Percentiles rank a stretch among this genome's conserved stretches.
These are phyloP conservation scores for Pyrenophora teres DNA, from an alignment of 2,329 filamentous ascomycete species.

Conservation along the genomic window DNA sequence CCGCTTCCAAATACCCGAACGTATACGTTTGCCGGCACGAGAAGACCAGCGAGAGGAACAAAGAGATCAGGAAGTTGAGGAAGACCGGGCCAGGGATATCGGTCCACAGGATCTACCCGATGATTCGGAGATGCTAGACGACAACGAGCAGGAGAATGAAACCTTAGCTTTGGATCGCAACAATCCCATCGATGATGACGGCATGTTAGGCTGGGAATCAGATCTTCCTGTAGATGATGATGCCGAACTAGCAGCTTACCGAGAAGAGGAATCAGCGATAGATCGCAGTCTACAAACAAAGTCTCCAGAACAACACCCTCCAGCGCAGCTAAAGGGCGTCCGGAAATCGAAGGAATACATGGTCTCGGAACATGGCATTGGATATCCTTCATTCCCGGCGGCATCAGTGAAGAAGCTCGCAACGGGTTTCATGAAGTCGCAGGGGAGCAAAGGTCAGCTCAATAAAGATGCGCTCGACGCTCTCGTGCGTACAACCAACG, in stretches of 20 bases:
- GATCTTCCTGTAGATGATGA: conserved; percentile 33
- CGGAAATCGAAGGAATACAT: conserved; percentile 57
- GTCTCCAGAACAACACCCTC: conserved; percentile 25
- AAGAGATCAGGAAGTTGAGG: conserved; percentile 15
- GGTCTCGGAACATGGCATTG: conserved; percentile 71
- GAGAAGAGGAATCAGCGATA: conserved; percentile 42
- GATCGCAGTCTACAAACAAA: conserved; percentile 41
- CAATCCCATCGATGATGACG: conserved; percentile 20
- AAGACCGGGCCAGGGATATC: conserved; percentile 7
- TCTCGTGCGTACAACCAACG: conserved; percentile 80
- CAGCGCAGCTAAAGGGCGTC: conserved; percentile 20
- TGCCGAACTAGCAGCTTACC: conserved; percentile 39
- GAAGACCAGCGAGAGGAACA: conserved; percentile 20
- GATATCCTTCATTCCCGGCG: conserved; percentile 74
- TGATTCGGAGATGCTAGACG: conserved; percentile 29
- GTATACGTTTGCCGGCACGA: conserved; percentile 30
- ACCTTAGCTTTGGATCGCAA: conserved; percentile 35
- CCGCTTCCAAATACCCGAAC: conserved; percentile 45
- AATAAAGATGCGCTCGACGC: conserved; percentile 74
- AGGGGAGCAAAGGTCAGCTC: conserved; percentile 70
- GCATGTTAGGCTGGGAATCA: conserved; percentile 40
- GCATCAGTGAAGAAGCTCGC: conserved; percentile 74
- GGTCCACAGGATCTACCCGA: conserved; percentile 27
- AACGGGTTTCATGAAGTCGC: conserved; percentile 70
- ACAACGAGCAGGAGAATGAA: conserved; percentile 23